Conservation (phyloP, 2,329 filamentous ascomycete genomes). For the Cladorrhinum sp. region DNA sequence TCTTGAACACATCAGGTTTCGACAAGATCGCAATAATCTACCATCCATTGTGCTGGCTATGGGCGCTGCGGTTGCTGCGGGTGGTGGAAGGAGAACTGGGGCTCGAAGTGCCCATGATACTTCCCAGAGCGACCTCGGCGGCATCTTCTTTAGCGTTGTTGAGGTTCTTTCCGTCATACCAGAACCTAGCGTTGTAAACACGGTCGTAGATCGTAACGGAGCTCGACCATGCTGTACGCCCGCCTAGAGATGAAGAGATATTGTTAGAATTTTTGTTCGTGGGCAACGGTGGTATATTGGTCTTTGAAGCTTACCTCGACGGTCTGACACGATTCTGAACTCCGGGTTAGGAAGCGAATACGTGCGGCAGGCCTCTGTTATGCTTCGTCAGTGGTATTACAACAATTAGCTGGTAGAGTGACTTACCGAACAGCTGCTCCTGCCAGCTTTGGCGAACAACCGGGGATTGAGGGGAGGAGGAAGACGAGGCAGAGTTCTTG, state of each 20-base stretch:
- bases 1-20: not conserved
- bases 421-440: not conserved
- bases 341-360: conserved; percentile 30
- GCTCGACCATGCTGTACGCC: conserved; percentile 88
- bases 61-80: conserved; percentile 26
- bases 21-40: conserved; percentile 15
- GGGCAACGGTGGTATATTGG: too few species aligned
- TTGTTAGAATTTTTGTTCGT: not conserved
- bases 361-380: conserved; percentile 33
- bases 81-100: conserved; percentile 42
- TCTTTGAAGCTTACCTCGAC: conserved; percentile 32
- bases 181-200: conserved; percentile 71
- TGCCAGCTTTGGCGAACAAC: not conserved
- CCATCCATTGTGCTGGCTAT: conserved; percentile 31
- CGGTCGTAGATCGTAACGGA: conserved; percentile 68
- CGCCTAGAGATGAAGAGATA: conserved; percentile 53
- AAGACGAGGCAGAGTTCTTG: not conserved
- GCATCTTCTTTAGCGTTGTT: conserved; percentile 88
- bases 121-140: conserved; percentile 73
- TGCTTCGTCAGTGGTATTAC: not conserved
- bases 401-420: not conserved
- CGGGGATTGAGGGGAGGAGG: not conserved
- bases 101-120: conserved; percentile 40
- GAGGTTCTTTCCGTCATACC: conserved; percentile 87
- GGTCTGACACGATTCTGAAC: conserved; percentile 36